Percentiles rank a stretch among this genome's conserved stretches.
These are phyloP conservation scores for Dictyostelium firmibasis DNA, from an alignment of 78 protist genomes.

Conservation along the genomic window DNA sequence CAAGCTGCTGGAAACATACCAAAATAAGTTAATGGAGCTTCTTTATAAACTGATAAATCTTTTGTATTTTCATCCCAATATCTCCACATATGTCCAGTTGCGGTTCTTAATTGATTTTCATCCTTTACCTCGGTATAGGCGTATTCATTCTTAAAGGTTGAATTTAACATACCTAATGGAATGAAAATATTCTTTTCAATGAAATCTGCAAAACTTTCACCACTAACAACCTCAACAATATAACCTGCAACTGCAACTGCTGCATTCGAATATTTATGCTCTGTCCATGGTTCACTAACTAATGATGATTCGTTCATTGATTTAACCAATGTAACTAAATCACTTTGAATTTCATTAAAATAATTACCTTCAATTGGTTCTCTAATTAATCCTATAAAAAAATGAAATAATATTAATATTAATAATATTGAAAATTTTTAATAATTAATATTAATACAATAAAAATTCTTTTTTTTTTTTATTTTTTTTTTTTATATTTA, in stretches of 20 bases:
- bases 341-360: constrained; percentile 39
- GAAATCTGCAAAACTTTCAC: constrained; percentile 37
- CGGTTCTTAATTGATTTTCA: neutral
- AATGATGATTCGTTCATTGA: constrained; percentile 7
- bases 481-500: neutral
- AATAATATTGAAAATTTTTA: neutral
- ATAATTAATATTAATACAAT: too few species aligned
- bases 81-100: constrained; percentile 66
- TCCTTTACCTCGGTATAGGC: neutral
- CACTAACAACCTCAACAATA: constrained; percentile 26
- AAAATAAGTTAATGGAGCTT: constrained; percentile 49
- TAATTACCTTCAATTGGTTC: constrained; percentile 72
- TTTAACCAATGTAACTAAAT: constrained; percentile 16
- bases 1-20: constrained; percentile 74
- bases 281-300: neutral
- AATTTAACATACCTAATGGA: constrained; percentile 43
- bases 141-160: constrained; percentile 24
- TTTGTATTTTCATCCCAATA: constrained; percentile 58
- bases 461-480: neutral
- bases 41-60: constrained; percentile 23
- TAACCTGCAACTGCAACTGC: constrained; percentile 71
- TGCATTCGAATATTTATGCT: constrained; percentile 52
- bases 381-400: constrained; percentile 38
- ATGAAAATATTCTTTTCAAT: constrained; percentile 17
- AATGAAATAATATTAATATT: neutral